Base-by-base conservation (phyloP, 1,284 basidiomycete species). In the Tylopilus orsonianus region DNA sequence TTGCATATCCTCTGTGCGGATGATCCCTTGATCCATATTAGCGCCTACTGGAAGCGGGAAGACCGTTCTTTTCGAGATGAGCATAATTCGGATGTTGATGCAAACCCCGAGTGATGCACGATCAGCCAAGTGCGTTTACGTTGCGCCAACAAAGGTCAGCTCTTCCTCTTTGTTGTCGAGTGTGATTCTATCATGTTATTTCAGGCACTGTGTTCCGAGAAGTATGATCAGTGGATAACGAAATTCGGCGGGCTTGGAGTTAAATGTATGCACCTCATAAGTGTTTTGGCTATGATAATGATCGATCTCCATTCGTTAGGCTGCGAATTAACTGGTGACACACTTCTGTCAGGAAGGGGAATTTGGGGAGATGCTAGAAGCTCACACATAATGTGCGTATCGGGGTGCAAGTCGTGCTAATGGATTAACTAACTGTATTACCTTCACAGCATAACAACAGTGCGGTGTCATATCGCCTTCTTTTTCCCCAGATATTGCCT, bases 31-130 rank as follows among this genome's bases (percentile, higher is more conserved):
- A 43, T 46, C n/a, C 41, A 27, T 27, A 34, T 23, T 61, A 86
- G 93, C 94, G 1, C 93, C 93, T 0, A 97, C 93, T 7, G 91
- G 93, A 20, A 90, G 91, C 39, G 94, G 94, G 22, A 97, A 97
- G 70, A 94, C 95, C 0, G 92, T 90, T 1, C 70, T 98, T 7
- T 99, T 99, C 58, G 96, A 99, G 65, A 72, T 99, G 10, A 83
- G 90, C 0, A 87, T 97, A 42, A 81, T 98, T 42, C 81, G 81
- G 26, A 80, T 93, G 77, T 71, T 95, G 30, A 75, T 72, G 42
- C 69, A 74, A 42, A 68, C 73, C 8, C 61, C 67, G 42, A 65
- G 69, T 19, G 61, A 64, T 8, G 62, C 67, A n/a, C 61, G 65
- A 19, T 56, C 65, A 8, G 60, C 71, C 7, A 89, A 89, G 68